Conservation (phyloP, 805 yeast genomes). For the Metschnikowia continentalis region DNA sequence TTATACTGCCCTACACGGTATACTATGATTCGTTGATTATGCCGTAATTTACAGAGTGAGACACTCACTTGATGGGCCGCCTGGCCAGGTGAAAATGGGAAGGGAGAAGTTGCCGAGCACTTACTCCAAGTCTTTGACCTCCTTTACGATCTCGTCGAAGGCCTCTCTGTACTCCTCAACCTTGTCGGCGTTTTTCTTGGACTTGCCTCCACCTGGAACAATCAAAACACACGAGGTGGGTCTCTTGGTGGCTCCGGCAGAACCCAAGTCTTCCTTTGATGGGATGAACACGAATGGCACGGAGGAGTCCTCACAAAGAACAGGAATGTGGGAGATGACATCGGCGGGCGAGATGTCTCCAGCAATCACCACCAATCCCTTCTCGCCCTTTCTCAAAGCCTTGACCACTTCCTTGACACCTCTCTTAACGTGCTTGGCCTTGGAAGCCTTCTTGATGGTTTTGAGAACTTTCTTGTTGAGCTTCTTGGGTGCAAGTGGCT, state of each 20-base stretch:
- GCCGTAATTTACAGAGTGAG: slow-evolving; percentile 12
- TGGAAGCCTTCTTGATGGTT: slow-evolving; percentile 95
- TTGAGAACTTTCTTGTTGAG: slow-evolving; percentile 91
- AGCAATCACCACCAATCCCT: slow-evolving; percentile 93
- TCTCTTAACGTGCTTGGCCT: slow-evolving; percentile 96
- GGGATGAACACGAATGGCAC: slow-evolving; percentile 95
- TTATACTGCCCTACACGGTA: not conserved
- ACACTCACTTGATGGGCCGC: slow-evolving; percentile 4
- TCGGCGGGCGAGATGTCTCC: slow-evolving; percentile 98
- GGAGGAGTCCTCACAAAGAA: slow-evolving; percentile 87
- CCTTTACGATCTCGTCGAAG: slow-evolving; percentile 92
- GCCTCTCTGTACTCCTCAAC: slow-evolving; percentile 86
- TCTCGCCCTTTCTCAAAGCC: slow-evolving; percentile 96
- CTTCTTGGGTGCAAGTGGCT: slow-evolving; percentile 94
- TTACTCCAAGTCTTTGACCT: slow-evolving; percentile 48
- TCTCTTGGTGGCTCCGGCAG: slow-evolving; percentile 98
- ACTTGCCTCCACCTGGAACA: slow-evolving; percentile 90
- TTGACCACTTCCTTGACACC: slow-evolving; percentile 99
- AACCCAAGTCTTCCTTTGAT: slow-evolving; percentile 95
- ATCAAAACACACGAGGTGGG: slow-evolving; percentile 98
- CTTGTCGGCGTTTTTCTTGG: slow-evolving; percentile 65
- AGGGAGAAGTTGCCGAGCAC: not conserved
- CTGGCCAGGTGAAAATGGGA: slow-evolving; percentile 1
- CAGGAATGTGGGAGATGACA: slow-evolving; percentile 95
- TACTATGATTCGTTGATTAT: slow-evolving; percentile 7